Percentiles rank a stretch among this genome's conserved stretches.
Conservation (phyloP, 202 grass and related monocot genomes). For the Setaria viridis region DNA sequence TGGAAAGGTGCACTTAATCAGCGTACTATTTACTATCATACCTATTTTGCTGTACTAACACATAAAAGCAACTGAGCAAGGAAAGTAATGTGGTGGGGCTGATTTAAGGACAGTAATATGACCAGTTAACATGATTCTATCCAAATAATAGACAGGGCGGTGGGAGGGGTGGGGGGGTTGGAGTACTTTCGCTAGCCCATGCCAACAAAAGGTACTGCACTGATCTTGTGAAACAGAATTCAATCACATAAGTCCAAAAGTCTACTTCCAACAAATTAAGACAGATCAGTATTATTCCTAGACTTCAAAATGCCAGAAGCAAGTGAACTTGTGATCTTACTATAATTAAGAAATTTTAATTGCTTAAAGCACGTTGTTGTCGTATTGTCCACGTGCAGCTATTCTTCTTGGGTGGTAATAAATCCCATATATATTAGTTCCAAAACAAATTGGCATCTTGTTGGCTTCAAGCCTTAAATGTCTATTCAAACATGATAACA, state of each 20-base stretch:
- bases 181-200: slow-evolving; percentile 12
- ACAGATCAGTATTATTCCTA: background rate
- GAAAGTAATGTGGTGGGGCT: slow-evolving; percentile 13
- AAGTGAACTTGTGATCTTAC: background rate
- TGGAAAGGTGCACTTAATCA: slow-evolving; percentile 44
- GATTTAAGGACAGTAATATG: slow-evolving; percentile 26
- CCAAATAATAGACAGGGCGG: background rate
- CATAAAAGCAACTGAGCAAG: slow-evolving; percentile 27
- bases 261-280: slow-evolving; percentile 26
- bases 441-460: background rate
- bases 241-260: slow-evolving; percentile 13
- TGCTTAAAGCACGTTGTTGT: background rate
- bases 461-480: slow-evolving; percentile 13
- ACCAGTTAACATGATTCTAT: slow-evolving; percentile 21
- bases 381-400: slow-evolving; percentile 1
- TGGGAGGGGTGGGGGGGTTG: background rate
- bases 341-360: slow-evolving; percentile 21
- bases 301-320: background rate
- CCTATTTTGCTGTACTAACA: slow-evolving; percentile 37
- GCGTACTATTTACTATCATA: slow-evolving; percentile 38
- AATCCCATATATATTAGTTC: slow-evolving; percentile 16
- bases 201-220: background rate
- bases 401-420: background rate
- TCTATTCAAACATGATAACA: background rate
- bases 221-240: slow-evolving; percentile 19